Percentiles rank a stretch among this genome's conserved stretches.
Evolutionary conservation across 2,329 filamentous ascomycete species (phyloP).

Genomic region (Fusarium sublunatum): DNA sequence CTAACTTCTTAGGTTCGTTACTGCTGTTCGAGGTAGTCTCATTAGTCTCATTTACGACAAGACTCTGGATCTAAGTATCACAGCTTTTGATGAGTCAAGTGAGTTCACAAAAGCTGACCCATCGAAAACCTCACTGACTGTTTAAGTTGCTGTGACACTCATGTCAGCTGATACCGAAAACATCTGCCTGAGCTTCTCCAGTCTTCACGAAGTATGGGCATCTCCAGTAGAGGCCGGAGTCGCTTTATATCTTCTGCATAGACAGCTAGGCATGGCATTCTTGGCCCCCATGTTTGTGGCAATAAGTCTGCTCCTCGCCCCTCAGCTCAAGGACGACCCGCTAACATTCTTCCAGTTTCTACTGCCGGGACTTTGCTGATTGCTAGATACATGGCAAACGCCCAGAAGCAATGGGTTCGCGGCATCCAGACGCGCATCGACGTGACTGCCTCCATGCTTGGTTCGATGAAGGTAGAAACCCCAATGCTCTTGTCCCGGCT

Average conservation of each 20-base stretch:
- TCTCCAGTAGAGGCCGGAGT: slow-evolving; percentile 21
- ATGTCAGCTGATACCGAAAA: slow-evolving; percentile 27
- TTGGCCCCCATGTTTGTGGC: slow-evolving; percentile 13
- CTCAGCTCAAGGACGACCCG: fast-evolving
- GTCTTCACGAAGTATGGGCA: slow-evolving; percentile 26
- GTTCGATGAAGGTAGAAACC: slow-evolving; percentile 20
- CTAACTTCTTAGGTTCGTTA: slow-evolving; percentile 10
- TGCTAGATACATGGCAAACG: slow-evolving; percentile 20
- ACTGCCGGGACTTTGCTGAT: slow-evolving; percentile 17
- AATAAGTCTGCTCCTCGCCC: not conserved
- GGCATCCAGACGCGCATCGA: slow-evolving; percentile 27
- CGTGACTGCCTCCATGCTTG: slow-evolving; percentile 22
- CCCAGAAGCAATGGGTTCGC: slow-evolving; percentile 23
- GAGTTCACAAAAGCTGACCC: not conserved
- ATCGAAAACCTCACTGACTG: not conserved
- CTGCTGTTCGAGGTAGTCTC: slow-evolving; percentile 11
- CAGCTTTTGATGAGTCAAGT: slow-evolving; percentile 23
- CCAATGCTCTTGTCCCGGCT: fast-evolving
- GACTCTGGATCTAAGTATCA: slow-evolving; percentile 20
- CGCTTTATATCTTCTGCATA: slow-evolving; percentile 17
- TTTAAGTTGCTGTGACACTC: slow-evolving; percentile 12
- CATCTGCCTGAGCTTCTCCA: slow-evolving; percentile 16
- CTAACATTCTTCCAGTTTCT: slow-evolving; percentile 2
- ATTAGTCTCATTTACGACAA: slow-evolving; percentile 18
- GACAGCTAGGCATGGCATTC: slow-evolving; percentile 20